Evolutionary conservation across 495 filamentous ascomycete genomes (phyloP).

Genomic region (Melanomma pulvis-pyrius): DNA sequence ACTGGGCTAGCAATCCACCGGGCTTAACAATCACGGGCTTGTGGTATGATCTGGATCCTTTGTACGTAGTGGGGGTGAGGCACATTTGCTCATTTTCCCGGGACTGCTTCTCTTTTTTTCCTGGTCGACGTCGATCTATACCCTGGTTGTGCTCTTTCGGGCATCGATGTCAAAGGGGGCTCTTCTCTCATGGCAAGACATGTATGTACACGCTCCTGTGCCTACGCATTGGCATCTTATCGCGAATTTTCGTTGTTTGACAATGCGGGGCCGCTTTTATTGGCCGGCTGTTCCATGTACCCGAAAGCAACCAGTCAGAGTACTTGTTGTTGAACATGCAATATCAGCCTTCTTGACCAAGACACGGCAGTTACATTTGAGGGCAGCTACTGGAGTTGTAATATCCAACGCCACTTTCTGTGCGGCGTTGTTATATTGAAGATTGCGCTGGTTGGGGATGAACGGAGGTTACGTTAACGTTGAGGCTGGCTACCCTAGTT

Average conservation of each 20-base stretch:
- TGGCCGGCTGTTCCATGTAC: not conserved
- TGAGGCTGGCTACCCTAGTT: not conserved
- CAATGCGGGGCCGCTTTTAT: not conserved
- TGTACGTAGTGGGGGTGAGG: not conserved
- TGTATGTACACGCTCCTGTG: not conserved
- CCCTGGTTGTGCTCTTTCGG: not conserved
- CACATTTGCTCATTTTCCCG: no score
- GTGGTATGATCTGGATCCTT: slow-evolving; percentile 3
- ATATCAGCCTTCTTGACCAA: not conserved
- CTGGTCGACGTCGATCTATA: not conserved
- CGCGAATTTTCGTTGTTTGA: not conserved
- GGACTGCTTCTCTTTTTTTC: not conserved
- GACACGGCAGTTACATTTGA: not conserved
- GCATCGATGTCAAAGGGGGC: not conserved
- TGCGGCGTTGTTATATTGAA: not conserved
- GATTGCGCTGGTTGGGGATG: not conserved
- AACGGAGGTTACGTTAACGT: no score
- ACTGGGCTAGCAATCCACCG: not conserved
- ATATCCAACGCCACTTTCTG: not conserved
- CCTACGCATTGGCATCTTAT: not conserved
- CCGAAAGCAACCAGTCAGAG: not conserved
- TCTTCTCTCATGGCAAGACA: not conserved
- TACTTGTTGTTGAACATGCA: not conserved
- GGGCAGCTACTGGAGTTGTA: not conserved
- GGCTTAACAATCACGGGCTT: slow-evolving; percentile 5